Percentiles rank a stretch among this genome's conserved stretches.
Evolutionary conservation across 495 filamentous ascomycete genomes (phyloP).

Genomic region (Coniosporium apollinis): DNA sequence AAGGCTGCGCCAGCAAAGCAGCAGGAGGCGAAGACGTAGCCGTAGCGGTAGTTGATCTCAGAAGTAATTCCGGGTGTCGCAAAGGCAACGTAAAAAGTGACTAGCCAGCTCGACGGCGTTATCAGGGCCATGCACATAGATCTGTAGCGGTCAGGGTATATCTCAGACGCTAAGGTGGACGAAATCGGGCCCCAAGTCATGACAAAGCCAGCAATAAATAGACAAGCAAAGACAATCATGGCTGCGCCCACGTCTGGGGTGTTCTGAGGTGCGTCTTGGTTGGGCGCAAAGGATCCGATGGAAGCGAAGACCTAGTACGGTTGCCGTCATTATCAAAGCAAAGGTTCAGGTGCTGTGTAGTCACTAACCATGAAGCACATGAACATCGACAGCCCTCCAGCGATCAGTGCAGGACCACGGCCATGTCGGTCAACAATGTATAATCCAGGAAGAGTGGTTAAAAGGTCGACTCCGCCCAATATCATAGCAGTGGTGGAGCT

Average conservation of each 20-base stretch:
- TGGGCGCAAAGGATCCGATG: slow-evolving; percentile 20
- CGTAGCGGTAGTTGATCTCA: slow-evolving; percentile 56
- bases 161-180: slow-evolving; percentile 66
- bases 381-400: slow-evolving; percentile 22
- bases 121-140: slow-evolving; percentile 60
- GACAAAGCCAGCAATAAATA: slow-evolving; percentile 41
- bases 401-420: slow-evolving; percentile 18
- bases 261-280: slow-evolving; percentile 22
- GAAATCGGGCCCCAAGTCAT: slow-evolving; percentile 57
- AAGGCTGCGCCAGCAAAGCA: slow-evolving; percentile 44
- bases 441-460: slow-evolving; percentile 20
- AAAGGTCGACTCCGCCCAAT: slow-evolving; percentile 22
- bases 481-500: slow-evolving; percentile 21
- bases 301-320: slow-evolving; percentile 16
- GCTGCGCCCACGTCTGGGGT: slow-evolving; percentile 47
- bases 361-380: slow-evolving; percentile 18
- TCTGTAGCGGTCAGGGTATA: slow-evolving; percentile 41
- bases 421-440: slow-evolving; percentile 25
- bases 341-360: not conserved
- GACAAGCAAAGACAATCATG: slow-evolving; percentile 62
- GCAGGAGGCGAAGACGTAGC: slow-evolving; percentile 64
- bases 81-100: slow-evolving; percentile 79
- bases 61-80: slow-evolving; percentile 62
- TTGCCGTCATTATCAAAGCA: not conserved
- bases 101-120: slow-evolving; percentile 74